phyloP scores from a whole-genome alignment of 2,329 filamentous ascomycete genomes.

The Furcasterigmium sp. region DNA sequence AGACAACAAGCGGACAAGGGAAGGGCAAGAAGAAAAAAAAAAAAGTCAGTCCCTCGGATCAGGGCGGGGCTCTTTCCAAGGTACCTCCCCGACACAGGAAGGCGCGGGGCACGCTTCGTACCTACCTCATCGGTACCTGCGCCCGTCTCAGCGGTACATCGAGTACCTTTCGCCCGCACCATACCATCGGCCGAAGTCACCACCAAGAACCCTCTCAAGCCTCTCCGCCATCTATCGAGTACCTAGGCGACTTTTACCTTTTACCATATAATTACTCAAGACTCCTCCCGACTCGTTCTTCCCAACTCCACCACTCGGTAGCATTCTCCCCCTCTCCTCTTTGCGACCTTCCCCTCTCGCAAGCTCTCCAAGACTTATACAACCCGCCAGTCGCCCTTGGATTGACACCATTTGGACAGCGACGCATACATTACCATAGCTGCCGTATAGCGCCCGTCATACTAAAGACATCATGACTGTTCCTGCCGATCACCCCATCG shows the following conservation, averaged over 20 bases:
- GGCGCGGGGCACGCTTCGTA: neutral
- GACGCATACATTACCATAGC: constrained; percentile 8
- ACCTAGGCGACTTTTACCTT: too few relatives aligned
- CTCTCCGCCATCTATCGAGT: neutral
- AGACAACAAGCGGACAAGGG: too few relatives aligned
- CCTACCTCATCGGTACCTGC: too few relatives aligned
- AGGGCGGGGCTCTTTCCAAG: neutral
- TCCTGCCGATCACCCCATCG: constrained; percentile 23
- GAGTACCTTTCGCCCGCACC: neutral
- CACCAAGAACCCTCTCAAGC: neutral
- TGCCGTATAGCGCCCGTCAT: too few relatives aligned
- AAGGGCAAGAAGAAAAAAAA: constrained; percentile 1
- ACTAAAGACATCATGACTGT: constrained; percentile 20
- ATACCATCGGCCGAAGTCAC: constrained; percentile 2
- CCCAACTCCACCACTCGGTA: neutral
- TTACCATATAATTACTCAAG: constrained; percentile 7
- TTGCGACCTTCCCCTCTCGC: neutral
- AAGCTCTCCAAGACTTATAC: too few relatives aligned
- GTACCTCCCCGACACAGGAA: neutral
- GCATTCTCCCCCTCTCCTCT: neutral
- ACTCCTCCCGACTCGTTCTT: neutral
- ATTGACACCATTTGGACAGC: neutral
- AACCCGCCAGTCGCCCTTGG: neutral
- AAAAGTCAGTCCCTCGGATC: neutral
- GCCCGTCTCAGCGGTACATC: neutral